Percentiles rank a stretch among this genome's conserved stretches.
Evolutionary conservation across 78 protist species (phyloP).

Genomic region (Isochrysis galbana): DNA sequence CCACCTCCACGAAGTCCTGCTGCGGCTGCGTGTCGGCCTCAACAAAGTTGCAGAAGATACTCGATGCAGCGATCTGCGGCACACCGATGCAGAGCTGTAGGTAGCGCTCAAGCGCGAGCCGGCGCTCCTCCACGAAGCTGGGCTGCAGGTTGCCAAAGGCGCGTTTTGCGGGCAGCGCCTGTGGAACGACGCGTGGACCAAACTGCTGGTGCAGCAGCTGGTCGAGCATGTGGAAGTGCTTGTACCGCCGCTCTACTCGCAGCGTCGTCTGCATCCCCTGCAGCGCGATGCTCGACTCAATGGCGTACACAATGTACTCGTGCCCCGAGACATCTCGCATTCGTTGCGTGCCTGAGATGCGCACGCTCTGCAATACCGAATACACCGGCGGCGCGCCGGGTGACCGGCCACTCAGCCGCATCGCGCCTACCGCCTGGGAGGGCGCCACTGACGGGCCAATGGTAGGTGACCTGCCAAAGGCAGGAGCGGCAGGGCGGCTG

Average conservation of each 20-base stretch:
- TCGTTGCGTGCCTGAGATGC: neutral
- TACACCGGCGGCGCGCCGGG: too few relatives aligned
- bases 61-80: neutral
- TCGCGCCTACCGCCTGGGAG: too few relatives aligned
- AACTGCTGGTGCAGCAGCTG: conserved; percentile 8
- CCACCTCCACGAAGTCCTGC: neutral
- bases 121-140: neutral
- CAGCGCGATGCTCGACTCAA: neutral
- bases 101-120: neutral
- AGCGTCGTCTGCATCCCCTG: conserved; percentile 7
- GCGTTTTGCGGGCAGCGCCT: neutral
- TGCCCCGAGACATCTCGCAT: neutral
- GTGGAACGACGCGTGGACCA: too few relatives aligned
- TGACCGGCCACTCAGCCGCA: too few relatives aligned
- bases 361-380: neutral
- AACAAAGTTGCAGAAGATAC: neutral
- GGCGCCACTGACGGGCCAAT: too few relatives aligned
- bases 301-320: neutral
- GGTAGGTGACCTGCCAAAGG: too few relatives aligned
- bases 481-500: too few relatives aligned
- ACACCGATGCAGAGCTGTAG: neutral
- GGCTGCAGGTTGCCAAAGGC: conserved; percentile 9
- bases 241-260: conserved; percentile 1
- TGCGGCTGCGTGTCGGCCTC: neutral
- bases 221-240: neutral